Conservation (phyloP, 305 asterid genomes). For the Fraxinus angustifolia region DNA sequence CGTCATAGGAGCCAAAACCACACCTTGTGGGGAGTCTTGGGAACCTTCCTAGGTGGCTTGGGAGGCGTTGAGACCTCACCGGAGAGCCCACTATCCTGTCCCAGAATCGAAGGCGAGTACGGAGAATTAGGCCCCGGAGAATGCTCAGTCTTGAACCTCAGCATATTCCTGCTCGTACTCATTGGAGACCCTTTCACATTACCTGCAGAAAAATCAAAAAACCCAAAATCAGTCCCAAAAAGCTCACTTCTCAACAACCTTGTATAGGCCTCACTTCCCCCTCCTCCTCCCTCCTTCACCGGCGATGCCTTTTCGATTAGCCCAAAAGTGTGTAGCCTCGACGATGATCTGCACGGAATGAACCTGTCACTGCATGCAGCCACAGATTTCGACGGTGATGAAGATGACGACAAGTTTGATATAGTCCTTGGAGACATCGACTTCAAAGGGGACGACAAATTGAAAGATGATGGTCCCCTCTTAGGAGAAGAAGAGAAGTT, state of each 20-base stretch:
- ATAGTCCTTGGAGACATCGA: conserved; percentile 94
- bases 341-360: conserved; percentile 95
- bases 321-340: conserved; percentile 91
- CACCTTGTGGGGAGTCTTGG: conserved; percentile 97
- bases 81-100: conserved; percentile 48
- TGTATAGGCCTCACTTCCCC: conserved; percentile 65
- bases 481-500: conserved; percentile 35
- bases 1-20: neutral
- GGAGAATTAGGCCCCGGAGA: conserved; percentile 76
- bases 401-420: conserved; percentile 69
- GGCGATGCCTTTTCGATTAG: conserved; percentile 80
- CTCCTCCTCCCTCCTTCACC: conserved; percentile 73
- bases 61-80: conserved; percentile 75
- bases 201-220: conserved; percentile 79
- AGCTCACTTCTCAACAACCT: conserved; percentile 82
- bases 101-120: conserved; percentile 70
- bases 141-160: conserved; percentile 87
- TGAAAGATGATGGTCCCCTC: neutral
- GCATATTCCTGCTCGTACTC: conserved; percentile 87
- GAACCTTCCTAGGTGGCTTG: conserved; percentile 96
- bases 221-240: conserved; percentile 88
- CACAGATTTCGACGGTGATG: conserved; percentile 62
- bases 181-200: conserved; percentile 47
- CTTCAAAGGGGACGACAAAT: conserved; percentile 67
- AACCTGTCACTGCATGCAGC: conserved; percentile 84